phyloP scores from a whole-genome alignment of 1,284 basidiomycete species.

The Rhodotorula mucilaginosa region DNA sequence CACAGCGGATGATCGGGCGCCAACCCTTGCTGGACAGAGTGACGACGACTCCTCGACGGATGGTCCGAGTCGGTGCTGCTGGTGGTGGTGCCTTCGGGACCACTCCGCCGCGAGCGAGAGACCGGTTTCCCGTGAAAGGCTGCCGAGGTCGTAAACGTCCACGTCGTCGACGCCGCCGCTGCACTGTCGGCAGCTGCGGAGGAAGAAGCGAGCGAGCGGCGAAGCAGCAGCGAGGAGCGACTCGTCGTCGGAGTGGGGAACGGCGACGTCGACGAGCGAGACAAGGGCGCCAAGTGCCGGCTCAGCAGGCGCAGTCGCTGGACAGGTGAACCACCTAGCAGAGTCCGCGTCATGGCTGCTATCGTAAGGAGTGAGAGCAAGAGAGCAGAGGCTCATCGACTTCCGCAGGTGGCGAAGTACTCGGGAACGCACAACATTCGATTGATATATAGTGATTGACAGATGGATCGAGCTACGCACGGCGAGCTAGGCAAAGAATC shows the following conservation, averaged over 20 bases:
- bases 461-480: too few relatives aligned
- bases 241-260: neutral
- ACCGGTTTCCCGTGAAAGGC: constrained; percentile 29
- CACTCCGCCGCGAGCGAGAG: neutral
- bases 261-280: neutral
- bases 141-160: constrained; percentile 24
- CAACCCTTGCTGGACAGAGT: constrained; percentile 16
- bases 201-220: constrained; percentile 4
- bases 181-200: neutral
- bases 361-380: neutral
- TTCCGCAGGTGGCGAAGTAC: too few relatives aligned
- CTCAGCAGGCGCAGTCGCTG: constrained; percentile 2
- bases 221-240: constrained; percentile 1
- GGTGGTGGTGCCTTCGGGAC: neutral
- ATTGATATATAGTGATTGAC: too few relatives aligned
- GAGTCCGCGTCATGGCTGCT: neutral
- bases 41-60: neutral
- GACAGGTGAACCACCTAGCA: neutral
- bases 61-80: neutral
- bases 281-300: neutral
- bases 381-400: neutral
- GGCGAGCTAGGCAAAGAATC: neutral
- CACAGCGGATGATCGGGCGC: constrained; percentile 14
- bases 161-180: neutral
- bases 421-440: neutral